Base-by-base conservation (phyloP, 768 basidiomycete species). In the Tulasnella sp. region DNA sequence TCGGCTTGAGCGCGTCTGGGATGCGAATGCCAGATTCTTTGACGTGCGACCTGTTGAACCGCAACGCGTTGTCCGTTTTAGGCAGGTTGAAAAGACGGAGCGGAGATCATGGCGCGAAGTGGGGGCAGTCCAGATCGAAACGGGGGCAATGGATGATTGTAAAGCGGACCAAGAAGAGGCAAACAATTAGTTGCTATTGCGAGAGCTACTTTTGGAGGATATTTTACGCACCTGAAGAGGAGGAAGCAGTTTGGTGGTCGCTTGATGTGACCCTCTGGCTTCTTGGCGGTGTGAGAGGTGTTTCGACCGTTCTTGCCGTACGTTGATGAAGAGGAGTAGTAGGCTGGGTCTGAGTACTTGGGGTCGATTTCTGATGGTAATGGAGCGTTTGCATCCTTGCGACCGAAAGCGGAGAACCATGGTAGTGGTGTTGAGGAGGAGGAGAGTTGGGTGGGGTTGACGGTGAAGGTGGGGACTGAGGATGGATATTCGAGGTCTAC, bases 181-280 rank as follows among this genome's bases (percentile, higher is more conserved):
- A 36, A 68, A 18, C 62, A 38, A 46, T 76, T 71, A 71, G 58
- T 21, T 10, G 10, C 52, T 34, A 80, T 76, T n/a, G 31, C 16
- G 62, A 48, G 1, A 52, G 24, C 19, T 72, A 27, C 16, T 40
- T 24, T 24, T n/a, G 1, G 77, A 71, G 16, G 44, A n/a, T 75
- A 79, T 81, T 77, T 81, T 75, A 81, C 81, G 31, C 80, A 82
- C 44, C 83, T 82, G 72, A 82, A 84, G 74, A 84, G 80, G 74
- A 84, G 82, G 81, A 84, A 84, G 58, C 83, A 83, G 80, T 84
- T 84, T 18, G 82, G 82, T 19, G 83, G 83, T 0, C 83, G 82
- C 71, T 83, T 83, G 81, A 84, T 82, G 80, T 83, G 83, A 4
- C 81, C 82, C 6, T 82, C 82, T 1, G 82, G 80, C 8, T 77